Evolutionary conservation across 768 basidiomycete genomes (phyloP), one percentile per base, ranked within the genome.

Genomic region (Naganishia onofrii): DNA sequence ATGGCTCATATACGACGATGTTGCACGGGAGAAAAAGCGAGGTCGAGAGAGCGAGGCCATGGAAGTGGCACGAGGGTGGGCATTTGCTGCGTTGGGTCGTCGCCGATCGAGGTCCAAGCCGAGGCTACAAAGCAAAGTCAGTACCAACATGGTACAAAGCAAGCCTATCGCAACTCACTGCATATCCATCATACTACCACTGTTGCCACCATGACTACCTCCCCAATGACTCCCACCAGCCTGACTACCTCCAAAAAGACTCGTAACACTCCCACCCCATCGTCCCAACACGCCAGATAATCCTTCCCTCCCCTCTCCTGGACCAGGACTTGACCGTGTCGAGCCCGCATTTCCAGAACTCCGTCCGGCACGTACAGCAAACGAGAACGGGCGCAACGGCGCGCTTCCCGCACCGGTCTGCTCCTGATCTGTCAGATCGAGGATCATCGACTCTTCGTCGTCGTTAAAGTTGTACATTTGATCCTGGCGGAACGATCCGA

Each of bases 181-280:
- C 81, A 82, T 82, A 70, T 82, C 80, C 78, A 82, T 79, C 81
- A 82, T 81, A 58, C 79, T 80, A 1, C 81, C 81, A 72, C 80
- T 81, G n/a, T 53, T 63, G 38, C 80, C 81, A 57, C 76, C 78
- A 69, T 80, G 78, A 72, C 78, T 79, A 21, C 80, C 79, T 13
- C 80, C 76, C 72, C 79, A 80, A 64, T 79, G 74, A 70, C 79
- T 80, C 10, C 60, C 60, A 38, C 80, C 81, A 57, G 76, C 78
- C 70, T 80, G 79, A 73, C 78, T 79, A 21, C 81, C 80, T 10
- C 80, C 77, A 70, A 80, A 80, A 51, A 80, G 74, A 68, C 79
- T 80, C 28, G 79, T 80, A 13, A 80, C 79, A 67, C 78, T 79
- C 8, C 78, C 77, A 19, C 81, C 76, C 75, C 77, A 78, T 67